These are phyloP conservation scores for Pichia exigua DNA, from an alignment of 805 yeast species.

Conservation along the genomic window DNA sequence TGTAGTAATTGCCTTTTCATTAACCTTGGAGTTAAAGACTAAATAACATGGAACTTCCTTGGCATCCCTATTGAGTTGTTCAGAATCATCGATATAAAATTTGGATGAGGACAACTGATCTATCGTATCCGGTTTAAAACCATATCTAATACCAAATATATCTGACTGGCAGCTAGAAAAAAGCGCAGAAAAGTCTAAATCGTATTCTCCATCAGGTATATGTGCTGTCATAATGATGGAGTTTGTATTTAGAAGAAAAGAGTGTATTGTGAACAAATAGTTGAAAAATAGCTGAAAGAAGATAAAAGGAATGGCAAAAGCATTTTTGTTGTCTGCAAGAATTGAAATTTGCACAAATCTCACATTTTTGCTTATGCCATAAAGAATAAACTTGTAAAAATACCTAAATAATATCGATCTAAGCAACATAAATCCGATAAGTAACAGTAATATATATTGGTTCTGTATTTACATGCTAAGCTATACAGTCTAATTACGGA, in stretches of 20 bases:
- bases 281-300: not conserved
- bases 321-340: not conserved
- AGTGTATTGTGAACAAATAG: not conserved
- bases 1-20: constrained; percentile 15
- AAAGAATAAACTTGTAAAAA: no score
- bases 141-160: constrained; percentile 27
- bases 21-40: constrained; percentile 20
- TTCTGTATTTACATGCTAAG: not conserved
- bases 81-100: not conserved
- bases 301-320: not conserved
- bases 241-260: not conserved
- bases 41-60: constrained; percentile 1
- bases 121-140: constrained; percentile 28
- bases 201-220: constrained; percentile 32
- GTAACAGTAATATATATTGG: no score
- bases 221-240: not conserved
- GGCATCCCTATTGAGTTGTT: not conserved
- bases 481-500: constrained; percentile 38
- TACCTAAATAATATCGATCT: no score
- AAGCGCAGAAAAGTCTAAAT: constrained; percentile 25
- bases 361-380: no score
- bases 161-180: constrained; percentile 15
- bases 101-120: constrained; percentile 19
- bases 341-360: no score
- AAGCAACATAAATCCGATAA: not conserved